These are phyloP conservation scores for Tubosaeta brunneosetosa DNA, from an alignment of 768 basidiomycete genomes.

Conservation along the genomic window DNA sequence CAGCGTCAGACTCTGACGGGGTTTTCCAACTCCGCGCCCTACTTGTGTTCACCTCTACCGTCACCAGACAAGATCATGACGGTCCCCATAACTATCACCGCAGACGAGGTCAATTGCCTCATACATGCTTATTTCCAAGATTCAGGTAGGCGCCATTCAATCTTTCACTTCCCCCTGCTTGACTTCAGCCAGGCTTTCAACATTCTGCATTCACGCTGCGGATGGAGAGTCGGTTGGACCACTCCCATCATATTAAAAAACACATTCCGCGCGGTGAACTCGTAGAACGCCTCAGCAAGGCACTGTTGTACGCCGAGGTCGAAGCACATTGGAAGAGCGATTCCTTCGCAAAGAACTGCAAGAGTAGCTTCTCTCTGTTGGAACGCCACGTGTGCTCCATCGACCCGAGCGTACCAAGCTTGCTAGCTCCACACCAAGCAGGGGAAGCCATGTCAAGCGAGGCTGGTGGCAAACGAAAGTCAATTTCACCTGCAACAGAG, in stretches of 20 bases:
- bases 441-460: conserved; percentile 19
- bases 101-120: conserved; percentile 82
- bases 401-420: conserved; percentile 33
- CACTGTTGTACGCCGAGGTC: conserved; percentile 75
- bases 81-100: conserved; percentile 58
- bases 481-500: conserved; percentile 38
- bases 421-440: conserved; percentile 15
- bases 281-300: conserved; percentile 73
- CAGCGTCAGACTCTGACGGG: not conserved
- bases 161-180: conserved; percentile 4
- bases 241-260: conserved; percentile 61
- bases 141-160: conserved; percentile 48
- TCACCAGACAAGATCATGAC: conserved; percentile 22
- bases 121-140: conserved; percentile 82
- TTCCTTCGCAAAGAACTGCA: conserved; percentile 60
- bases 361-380: conserved; percentile 66
- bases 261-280: conserved; percentile 80
- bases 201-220: conserved; percentile 81
- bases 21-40: conserved; percentile 22
- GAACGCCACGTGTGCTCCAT: conserved; percentile 67
- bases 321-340: conserved; percentile 78
- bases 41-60: not conserved
- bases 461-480: conserved; percentile 47
- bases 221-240: conserved; percentile 67
- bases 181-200: conserved; percentile 47